A percentile compares a stretch with the other conserved stretches of the same genome.
phyloP scores from a whole-genome alignment of 2,329 filamentous ascomycete genomes.

The Plectosphaerella sp. region DNA sequence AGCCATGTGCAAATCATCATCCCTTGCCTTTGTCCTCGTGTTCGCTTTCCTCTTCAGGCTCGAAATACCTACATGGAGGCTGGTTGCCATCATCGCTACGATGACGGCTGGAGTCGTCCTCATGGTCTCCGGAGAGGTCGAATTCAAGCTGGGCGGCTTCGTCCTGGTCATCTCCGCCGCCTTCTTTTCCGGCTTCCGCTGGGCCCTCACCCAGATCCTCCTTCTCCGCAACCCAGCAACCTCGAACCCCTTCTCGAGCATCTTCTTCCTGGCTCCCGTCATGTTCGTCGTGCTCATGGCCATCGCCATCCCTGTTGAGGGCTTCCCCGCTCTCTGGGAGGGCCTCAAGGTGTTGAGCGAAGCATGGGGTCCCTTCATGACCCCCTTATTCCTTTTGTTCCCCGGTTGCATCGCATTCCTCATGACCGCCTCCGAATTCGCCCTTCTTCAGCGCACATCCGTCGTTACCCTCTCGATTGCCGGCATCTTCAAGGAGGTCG shows the following conservation, averaged over 20 bases:
- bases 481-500: conserved; percentile 97
- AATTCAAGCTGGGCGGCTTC: conserved; percentile 84
- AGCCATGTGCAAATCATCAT: conserved; percentile 98
- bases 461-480: conserved; percentile 96
- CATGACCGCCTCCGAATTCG: conserved; percentile 96
- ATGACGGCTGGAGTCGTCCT: conserved; percentile 95
- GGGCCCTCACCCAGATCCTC: conserved; percentile 97
- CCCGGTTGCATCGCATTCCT: conserved; percentile 88
- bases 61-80: conserved; percentile 78
- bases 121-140: conserved; percentile 95
- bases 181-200: conserved; percentile 94
- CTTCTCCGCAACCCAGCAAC: conserved; percentile 91
- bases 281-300: conserved; percentile 84
- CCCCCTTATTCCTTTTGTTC: conserved; percentile 75
- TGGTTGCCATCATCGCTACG: conserved; percentile 80
- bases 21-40: conserved; percentile 87
- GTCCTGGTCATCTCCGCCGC: conserved; percentile 87
- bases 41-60: conserved; percentile 94
- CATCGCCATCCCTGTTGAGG: conserved; percentile 84
- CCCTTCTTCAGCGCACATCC: conserved; percentile 87
- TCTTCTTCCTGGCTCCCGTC: conserved; percentile 94
- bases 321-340: conserved; percentile 60
- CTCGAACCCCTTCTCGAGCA: conserved; percentile 92
- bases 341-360: conserved; percentile 61
- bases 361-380: conserved; percentile 62